Conservation (phyloP, 2,329 filamentous ascomycete genomes). For the Verticillium albo-atrum region DNA sequence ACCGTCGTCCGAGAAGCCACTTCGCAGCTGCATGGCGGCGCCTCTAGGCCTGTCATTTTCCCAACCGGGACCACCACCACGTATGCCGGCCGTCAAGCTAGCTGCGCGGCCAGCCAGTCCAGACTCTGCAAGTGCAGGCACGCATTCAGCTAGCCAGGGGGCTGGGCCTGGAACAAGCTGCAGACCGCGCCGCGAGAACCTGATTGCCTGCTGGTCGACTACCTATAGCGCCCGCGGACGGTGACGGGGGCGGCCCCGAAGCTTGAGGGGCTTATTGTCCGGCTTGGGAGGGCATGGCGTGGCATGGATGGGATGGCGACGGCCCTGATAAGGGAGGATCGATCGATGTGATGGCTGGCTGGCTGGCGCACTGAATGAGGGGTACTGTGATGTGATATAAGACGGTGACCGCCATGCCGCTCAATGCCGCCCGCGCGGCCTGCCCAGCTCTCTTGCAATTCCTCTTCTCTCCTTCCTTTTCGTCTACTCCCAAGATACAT, state of each 20-base stretch:
- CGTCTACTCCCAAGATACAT: background rate
- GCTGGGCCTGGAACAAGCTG: background rate
- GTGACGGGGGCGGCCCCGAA: no score
- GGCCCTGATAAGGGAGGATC: background rate
- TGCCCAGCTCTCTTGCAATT: background rate
- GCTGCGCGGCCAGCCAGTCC: background rate
- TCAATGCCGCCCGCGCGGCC: background rate
- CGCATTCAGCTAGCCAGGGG: background rate
- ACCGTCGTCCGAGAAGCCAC: background rate
- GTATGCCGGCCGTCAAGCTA: background rate
- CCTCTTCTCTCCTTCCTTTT: background rate
- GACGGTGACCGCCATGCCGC: background rate
- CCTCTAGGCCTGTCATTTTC: background rate
- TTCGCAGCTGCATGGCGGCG: background rate
- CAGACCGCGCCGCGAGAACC: background rate
- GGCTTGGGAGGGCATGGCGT: background rate
- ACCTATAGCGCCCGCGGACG: background rate
- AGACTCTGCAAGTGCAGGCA: background rate
- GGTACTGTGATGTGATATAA: background rate
- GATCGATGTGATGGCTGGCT: background rate
- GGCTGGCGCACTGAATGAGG: background rate
- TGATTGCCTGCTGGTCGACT: background rate
- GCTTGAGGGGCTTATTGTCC: background rate
- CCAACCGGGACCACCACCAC: background rate
- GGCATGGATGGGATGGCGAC: no score